Percentiles rank a stretch among this genome's conserved stretches.
These are phyloP conservation scores for Coemansia sp. DNA, from an alignment of 192 early-diverging fungal species.

Conservation along the genomic window DNA sequence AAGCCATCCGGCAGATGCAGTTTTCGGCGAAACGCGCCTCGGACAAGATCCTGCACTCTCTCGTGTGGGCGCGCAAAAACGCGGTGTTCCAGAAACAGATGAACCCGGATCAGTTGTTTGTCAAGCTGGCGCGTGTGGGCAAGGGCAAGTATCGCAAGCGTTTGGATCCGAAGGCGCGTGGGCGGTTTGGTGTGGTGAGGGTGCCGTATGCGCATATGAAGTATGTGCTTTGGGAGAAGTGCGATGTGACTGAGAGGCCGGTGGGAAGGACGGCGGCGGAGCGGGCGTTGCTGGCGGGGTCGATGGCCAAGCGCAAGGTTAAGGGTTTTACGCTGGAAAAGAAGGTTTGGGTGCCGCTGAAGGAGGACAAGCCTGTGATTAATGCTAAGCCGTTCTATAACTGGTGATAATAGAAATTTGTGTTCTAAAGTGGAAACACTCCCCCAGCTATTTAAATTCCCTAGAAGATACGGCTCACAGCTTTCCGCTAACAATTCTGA, in stretches of 20 bases:
- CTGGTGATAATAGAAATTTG: slow-evolving; percentile 54
- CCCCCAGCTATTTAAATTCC: too few relatives aligned
- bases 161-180: slow-evolving; percentile 74
- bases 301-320: slow-evolving; percentile 52
- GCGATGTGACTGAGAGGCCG: slow-evolving; percentile 21
- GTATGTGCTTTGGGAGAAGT: slow-evolving; percentile 70
- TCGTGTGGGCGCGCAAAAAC: slow-evolving; percentile 69
- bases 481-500: too few relatives aligned
- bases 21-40: slow-evolving; percentile 69
- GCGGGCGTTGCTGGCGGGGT: slow-evolving; percentile 24
- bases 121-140: slow-evolving; percentile 82
- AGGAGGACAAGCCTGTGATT: slow-evolving; percentile 72
- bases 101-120: slow-evolving; percentile 58
- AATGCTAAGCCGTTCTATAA: slow-evolving; percentile 70
- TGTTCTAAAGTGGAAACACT: too few relatives aligned
- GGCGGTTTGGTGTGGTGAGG: slow-evolving; percentile 74
- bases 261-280: slow-evolving; percentile 14
- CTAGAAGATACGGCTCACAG: too few relatives aligned
- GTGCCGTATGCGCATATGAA: slow-evolving; percentile 77
- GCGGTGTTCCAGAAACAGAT: slow-evolving; percentile 63
- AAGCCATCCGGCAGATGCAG: slow-evolving; percentile 78
- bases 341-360: slow-evolving; percentile 67
- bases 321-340: slow-evolving; percentile 64
- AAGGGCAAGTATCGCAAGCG: slow-evolving; percentile 76
- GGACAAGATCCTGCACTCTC: slow-evolving; percentile 59